Evolutionary conservation across 169 alveolate species (phyloP).

Genomic region (Babesia ovata): DNA sequence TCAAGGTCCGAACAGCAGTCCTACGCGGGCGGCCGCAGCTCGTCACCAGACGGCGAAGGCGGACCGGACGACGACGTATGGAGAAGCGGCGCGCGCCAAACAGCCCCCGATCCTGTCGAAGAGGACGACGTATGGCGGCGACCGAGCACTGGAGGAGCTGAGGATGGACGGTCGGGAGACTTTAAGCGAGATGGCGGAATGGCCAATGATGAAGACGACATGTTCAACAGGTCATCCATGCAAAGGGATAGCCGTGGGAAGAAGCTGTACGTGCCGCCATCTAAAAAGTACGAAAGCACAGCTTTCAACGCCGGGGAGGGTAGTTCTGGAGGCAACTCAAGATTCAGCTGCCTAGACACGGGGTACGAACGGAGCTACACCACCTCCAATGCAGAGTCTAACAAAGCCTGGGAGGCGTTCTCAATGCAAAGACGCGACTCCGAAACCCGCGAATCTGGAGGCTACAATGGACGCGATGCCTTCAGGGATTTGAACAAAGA

Average conservation of each 20-base stretch:
- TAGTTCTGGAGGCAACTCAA: slow-evolving; percentile 3
- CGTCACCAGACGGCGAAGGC: slow-evolving; percentile 14
- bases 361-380: slow-evolving; percentile 9
- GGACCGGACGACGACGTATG: slow-evolving; percentile 35
- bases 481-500: slow-evolving; percentile 16
- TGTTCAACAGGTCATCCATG: slow-evolving; percentile 12
- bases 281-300: slow-evolving; percentile 15
- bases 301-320: not conserved
- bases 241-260: slow-evolving; percentile 26
- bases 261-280: slow-evolving; percentile 59
- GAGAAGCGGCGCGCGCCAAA: slow-evolving; percentile 1
- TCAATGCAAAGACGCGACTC: slow-evolving; percentile 39
- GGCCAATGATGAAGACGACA: slow-evolving; percentile 7
- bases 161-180: too few species aligned
- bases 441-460: slow-evolving; percentile 15
- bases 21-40: slow-evolving; percentile 1
- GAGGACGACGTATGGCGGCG: slow-evolving; percentile 31
- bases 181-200: too few species aligned
- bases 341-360: slow-evolving; percentile 63
- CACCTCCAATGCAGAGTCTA: slow-evolving; percentile 8
- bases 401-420: slow-evolving; percentile 18
- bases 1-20: not conserved
- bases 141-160: not conserved
- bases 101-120: not conserved
- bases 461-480: slow-evolving; percentile 8